These are phyloP conservation scores for Neospermospora avenae DNA, from an alignment of 2,329 filamentous ascomycete genomes.

Conservation along the genomic window DNA sequence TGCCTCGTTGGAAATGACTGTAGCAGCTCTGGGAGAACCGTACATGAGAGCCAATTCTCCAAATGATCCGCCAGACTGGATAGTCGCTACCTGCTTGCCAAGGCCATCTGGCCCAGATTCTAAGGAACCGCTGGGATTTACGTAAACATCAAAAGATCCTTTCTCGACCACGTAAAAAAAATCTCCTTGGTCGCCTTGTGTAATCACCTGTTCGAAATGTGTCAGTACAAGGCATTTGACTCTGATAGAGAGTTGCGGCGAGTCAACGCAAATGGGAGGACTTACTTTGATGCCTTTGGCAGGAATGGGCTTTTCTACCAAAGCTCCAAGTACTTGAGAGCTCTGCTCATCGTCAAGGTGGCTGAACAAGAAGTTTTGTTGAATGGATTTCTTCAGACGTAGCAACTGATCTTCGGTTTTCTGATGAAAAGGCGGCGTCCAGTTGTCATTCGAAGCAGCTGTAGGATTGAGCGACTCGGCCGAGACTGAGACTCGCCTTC, in stretches of 20 bases:
- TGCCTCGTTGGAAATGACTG: slow-evolving; percentile 78
- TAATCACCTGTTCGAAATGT: slow-evolving; percentile 66
- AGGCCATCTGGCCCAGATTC: slow-evolving; percentile 80
- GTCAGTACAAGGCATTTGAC: background rate
- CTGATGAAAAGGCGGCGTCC: slow-evolving; percentile 79
- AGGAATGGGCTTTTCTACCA: slow-evolving; percentile 93
- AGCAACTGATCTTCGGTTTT: slow-evolving; percentile 80
- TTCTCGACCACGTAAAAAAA: slow-evolving; percentile 97
- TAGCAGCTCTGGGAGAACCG: slow-evolving; percentile 93
- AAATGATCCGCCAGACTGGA: slow-evolving; percentile 87
- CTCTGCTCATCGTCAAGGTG: slow-evolving; percentile 94
- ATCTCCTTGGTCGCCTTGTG: slow-evolving; percentile 91
- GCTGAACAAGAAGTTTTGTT: slow-evolving; percentile 88
- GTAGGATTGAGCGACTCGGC: slow-evolving; percentile 93
- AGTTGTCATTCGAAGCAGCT: slow-evolving; percentile 79
- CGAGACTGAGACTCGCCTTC: slow-evolving; percentile 90
- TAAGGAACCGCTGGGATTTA: slow-evolving; percentile 73
- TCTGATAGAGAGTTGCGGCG: background rate
- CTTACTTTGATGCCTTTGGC: slow-evolving; percentile 74
- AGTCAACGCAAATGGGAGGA: slow-evolving; percentile 1
- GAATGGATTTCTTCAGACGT: slow-evolving; percentile 77
- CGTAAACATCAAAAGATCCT: slow-evolving; percentile 86
- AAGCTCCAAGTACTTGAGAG: slow-evolving; percentile 78
- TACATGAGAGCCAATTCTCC: slow-evolving; percentile 98
- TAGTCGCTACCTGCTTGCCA: slow-evolving; percentile 76